Base-by-base conservation (phyloP, 257 asterid genomes). In the Nicotiana benthamiana region DNA sequence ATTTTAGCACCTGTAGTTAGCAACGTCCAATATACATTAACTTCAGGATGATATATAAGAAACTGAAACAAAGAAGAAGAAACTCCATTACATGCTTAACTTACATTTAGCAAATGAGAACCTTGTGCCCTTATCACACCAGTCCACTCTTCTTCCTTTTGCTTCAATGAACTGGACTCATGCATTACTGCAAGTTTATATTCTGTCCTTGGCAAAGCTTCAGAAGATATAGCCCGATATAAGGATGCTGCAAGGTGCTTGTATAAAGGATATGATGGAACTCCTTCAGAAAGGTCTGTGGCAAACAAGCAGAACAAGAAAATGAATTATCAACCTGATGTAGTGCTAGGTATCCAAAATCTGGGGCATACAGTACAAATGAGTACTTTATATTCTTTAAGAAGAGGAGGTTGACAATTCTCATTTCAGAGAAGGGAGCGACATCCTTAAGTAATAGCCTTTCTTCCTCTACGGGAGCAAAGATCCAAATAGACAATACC, bases 241-340 rank as follows among this genome's bases (percentile, higher is more conserved):
- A 95, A 82, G 75, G 93, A 87, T 17, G 86, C 79, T 17, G 97
- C 93, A 32, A 95, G 90, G 82, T 79, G 88, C 87, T 92, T 93
- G 87, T 91, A 91, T 79, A 95, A 84, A 82, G 98, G 98, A 87
- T 93, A 88, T 15, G 82, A 84, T 5, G 94, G 93, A 84, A 91
- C 87, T 79, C 94, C 96, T 80, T 60, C 52, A 17, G 82, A 77
- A 79, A 67, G 36, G 36, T 32, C 36, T 32, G 36, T 32, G 1
- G 6, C 36, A 32, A 4, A 32, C 36, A 32, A 43, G 46, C 65
- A 65, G n/a, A 20, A 4, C 40, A 6, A 80, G 46, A 63, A 28
- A 75, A 26, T 65, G 40, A 36, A 43, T 22, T 3, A 43, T 16
- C 34, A 64, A 27, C 80, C 32, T 0, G 9, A 24, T 72, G 15